These are phyloP conservation scores for Lachancea sp. DNA, from an alignment of 805 yeast species.

Conservation along the genomic window DNA sequence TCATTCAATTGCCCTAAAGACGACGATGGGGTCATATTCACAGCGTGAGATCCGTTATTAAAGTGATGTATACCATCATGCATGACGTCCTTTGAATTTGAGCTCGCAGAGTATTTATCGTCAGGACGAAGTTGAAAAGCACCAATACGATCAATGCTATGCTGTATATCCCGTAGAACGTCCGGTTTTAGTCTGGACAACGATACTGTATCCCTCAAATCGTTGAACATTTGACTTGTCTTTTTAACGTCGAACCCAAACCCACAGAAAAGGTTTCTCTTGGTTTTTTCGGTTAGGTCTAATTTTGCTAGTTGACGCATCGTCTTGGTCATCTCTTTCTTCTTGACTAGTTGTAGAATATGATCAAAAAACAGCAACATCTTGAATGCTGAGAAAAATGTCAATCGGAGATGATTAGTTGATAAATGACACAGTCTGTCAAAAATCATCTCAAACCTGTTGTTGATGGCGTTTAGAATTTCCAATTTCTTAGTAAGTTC, in stretches of 20 bases:
- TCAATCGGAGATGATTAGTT: conserved; percentile 25
- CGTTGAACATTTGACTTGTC: conserved; percentile 2
- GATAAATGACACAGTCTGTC: conserved; percentile 22
- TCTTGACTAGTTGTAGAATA: conserved; percentile 24
- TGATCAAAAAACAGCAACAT: conserved; percentile 28
- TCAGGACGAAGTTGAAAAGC: not conserved
- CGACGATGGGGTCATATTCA: not conserved
- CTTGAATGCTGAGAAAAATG: conserved; percentile 30
- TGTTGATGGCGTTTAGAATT: conserved; percentile 18
- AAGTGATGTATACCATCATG: not conserved
- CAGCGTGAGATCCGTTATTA: not conserved
- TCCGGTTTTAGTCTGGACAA: not conserved
- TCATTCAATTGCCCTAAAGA: not conserved
- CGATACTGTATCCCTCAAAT: not conserved
- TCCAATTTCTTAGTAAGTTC: conserved; percentile 16
- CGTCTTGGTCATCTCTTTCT: conserved; percentile 23
- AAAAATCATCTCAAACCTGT: conserved; percentile 21
- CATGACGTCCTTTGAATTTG: not conserved
- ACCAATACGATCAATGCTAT: not conserved
- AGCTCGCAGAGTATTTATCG: not conserved
- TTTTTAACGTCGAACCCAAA: conserved; percentile 21
- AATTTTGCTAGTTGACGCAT: conserved; percentile 19
- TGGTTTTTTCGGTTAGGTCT: conserved; percentile 2
- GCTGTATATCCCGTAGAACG: not conserved
- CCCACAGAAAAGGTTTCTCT: conserved; percentile 19